These are phyloP conservation scores for Wallacemonas sp. DNA, from an alignment of 208 protist genomes.

Conservation along the genomic window DNA sequence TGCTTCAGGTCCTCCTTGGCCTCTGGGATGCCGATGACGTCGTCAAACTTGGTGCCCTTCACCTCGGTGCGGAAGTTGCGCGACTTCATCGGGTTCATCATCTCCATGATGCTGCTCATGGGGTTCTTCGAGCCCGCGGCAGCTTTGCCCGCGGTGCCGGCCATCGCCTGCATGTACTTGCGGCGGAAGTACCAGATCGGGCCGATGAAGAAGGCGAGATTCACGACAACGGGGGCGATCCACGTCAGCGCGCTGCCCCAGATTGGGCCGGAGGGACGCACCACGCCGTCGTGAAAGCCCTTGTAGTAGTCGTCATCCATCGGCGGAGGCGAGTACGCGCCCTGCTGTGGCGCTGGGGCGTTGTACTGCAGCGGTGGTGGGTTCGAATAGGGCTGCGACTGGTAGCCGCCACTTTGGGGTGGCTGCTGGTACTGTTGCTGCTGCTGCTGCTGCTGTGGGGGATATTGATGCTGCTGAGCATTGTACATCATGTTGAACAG, in stretches of 20 bases:
- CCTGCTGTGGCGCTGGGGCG: constrained; percentile 10
- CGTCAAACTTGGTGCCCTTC: constrained; percentile 89
- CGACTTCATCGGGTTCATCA: constrained; percentile 93
- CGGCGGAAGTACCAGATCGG: constrained; percentile 91
- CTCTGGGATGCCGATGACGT: constrained; percentile 97
- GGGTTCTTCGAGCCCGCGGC: constrained; percentile 28
- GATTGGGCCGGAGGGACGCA: constrained; percentile 62
- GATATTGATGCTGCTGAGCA: constrained; percentile 56
- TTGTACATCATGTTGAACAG: constrained; percentile 86
- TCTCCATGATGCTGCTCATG: constrained; percentile 88
- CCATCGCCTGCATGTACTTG: constrained; percentile 81
- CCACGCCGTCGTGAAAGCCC: constrained; percentile 89
- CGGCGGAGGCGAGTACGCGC: constrained; percentile 25
- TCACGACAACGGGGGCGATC: constrained; percentile 79
- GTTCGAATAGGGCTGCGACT: no score
- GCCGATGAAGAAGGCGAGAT: constrained; percentile 83
- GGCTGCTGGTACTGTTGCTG: constrained; percentile 16
- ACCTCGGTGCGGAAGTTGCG: constrained; percentile 87
- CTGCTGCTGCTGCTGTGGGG: constrained; percentile 26
- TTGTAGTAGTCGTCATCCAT: constrained; percentile 88
- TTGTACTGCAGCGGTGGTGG: constrained; percentile 11
- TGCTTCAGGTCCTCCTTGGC: constrained; percentile 98
- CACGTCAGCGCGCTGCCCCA: constrained; percentile 78
- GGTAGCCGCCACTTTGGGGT: neutral
- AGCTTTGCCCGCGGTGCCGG: constrained; percentile 26